Conservation (phyloP, 2,329 filamentous ascomycete genomes). For the Venturia pyrina region DNA sequence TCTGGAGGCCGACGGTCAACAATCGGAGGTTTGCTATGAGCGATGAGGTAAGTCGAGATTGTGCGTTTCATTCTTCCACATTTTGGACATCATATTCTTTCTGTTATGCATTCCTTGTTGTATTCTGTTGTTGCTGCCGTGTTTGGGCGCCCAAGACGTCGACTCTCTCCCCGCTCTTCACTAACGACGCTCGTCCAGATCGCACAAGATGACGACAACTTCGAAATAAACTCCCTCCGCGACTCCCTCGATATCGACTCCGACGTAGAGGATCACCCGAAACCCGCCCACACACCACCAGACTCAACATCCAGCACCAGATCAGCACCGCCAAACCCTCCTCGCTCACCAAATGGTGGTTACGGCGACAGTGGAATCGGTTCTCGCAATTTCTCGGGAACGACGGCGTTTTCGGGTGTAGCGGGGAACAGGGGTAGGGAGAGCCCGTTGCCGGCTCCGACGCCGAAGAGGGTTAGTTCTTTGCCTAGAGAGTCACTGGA, state of each 20-base stretch:
- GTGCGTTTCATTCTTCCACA: too few relatives aligned
- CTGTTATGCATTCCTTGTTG: neutral
- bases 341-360: neutral
- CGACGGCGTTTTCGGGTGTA: neutral
- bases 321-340: neutral
- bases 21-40: conserved; percentile 98
- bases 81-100: neutral
- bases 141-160: too few relatives aligned
- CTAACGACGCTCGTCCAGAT: conserved; percentile 44
- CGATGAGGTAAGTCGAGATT: conserved; percentile 57
- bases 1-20: conserved; percentile 94
- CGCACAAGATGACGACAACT: conserved; percentile 95
- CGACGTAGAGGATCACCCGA: conserved; percentile 2
- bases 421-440: conserved; percentile 15
- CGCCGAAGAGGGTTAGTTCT: conserved; percentile 36
- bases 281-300: conserved; percentile 17
- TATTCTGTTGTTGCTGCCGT: neutral
- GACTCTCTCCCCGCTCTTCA: neutral
- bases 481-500: conserved; percentile 57
- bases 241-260: conserved; percentile 49
- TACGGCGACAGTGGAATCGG: neutral
- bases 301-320: conserved; percentile 11
- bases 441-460: conserved; percentile 44
- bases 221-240: conserved; percentile 89
- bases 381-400: neutral